Evolutionary conservation across 345 rosid species (phyloP).

Genomic region (Cardiospermum halicacabum): DNA sequence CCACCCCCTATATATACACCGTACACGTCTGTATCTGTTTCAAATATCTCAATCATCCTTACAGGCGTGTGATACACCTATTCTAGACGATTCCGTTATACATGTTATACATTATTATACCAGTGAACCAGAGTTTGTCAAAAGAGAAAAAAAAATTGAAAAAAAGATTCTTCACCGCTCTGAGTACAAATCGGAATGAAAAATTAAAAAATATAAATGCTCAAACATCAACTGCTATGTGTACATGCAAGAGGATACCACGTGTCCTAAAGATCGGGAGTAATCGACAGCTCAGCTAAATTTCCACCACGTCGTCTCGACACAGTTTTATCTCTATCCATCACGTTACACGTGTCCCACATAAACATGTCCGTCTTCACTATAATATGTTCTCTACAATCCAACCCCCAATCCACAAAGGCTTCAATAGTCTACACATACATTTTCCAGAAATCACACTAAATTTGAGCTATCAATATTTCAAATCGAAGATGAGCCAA

Average conservation of each 20-base stretch:
- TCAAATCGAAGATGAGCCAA: constrained; percentile 36
- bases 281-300: neutral
- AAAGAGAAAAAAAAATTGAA: too few relatives aligned
- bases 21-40: too few relatives aligned
- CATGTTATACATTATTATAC: too few relatives aligned
- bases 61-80: too few relatives aligned
- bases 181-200: too few relatives aligned
- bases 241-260: neutral
- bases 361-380: neutral
- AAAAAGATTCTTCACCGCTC: too few relatives aligned
- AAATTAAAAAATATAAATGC: too few relatives aligned
- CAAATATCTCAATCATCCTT: too few relatives aligned
- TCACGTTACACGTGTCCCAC: neutral
- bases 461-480: neutral
- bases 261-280: neutral
- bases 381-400: neutral
- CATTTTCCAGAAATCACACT: neutral
- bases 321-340: neutral
- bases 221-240: constrained; percentile 2
- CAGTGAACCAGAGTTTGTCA: too few relatives aligned
- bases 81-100: too few relatives aligned
- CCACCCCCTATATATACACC: too few relatives aligned
- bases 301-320: neutral
- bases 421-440: neutral
- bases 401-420: neutral